Conservation (phyloP, 2,329 filamentous ascomycete genomes). For the Fusarium decemcellulare region DNA sequence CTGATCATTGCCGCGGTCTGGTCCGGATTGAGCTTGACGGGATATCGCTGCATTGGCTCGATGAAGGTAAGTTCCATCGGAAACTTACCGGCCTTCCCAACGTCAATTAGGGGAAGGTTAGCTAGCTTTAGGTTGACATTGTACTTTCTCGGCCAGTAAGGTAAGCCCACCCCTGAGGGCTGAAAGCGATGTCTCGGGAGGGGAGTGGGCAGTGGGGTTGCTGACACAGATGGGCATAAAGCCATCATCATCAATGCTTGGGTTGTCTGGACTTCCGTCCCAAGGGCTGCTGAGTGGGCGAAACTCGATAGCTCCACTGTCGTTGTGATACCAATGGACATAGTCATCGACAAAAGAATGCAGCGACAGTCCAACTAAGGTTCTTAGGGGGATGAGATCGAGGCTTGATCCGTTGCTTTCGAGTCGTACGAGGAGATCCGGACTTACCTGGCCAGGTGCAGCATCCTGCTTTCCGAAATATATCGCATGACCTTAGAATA, state of each 20-base stretch:
- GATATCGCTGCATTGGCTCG: constrained; percentile 70
- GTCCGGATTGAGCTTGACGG: constrained; percentile 71
- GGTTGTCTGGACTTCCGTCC: constrained; percentile 23
- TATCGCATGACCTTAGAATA: constrained; percentile 38
- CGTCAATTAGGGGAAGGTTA: constrained; percentile 70
- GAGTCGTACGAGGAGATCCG: constrained; percentile 53
- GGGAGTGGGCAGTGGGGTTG: neutral
- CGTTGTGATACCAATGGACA: constrained; percentile 62
- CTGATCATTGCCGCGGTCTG: constrained; percentile 93
- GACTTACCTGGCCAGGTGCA: neutral
- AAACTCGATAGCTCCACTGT: constrained; percentile 50
- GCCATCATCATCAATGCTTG: constrained; percentile 34
- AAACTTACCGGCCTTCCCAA: constrained; percentile 67
- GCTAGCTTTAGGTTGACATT: constrained; percentile 62
- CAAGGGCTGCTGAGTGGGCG: constrained; percentile 46
- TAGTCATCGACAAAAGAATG: constrained; percentile 54
- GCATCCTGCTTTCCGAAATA: constrained; percentile 55
- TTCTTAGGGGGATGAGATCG: constrained; percentile 52
- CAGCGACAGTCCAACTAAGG: constrained; percentile 52
- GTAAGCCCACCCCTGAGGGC: no score
- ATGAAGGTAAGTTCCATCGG: constrained; percentile 74
- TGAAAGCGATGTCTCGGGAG: no score
- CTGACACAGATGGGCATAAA: neutral
- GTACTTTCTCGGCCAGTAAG: constrained; percentile 71
- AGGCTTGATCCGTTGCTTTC: constrained; percentile 6